Evolutionary conservation across 208 protist genomes (phyloP).

Genomic region (Herpetomonas samuelpessoai): DNA sequence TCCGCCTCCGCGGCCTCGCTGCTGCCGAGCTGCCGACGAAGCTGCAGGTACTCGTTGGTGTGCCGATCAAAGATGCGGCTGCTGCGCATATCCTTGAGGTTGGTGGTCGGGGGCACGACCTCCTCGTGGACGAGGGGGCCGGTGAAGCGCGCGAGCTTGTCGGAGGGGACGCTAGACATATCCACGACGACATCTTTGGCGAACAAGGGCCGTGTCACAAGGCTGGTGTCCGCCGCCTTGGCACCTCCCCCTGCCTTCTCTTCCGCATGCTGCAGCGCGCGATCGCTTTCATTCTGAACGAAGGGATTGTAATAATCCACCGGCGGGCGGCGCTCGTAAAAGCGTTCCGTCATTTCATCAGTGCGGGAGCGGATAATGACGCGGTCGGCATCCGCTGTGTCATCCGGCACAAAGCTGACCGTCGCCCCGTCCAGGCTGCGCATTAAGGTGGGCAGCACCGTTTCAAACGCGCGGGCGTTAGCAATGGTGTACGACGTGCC

Average conservation of each 20-base stretch:
- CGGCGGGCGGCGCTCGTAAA: constrained; percentile 55
- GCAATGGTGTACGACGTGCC: constrained; percentile 54
- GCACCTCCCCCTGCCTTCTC: not conserved
- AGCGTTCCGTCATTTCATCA: constrained; percentile 56
- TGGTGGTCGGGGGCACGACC: constrained; percentile 47
- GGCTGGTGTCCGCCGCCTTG: not conserved
- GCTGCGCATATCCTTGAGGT: constrained; percentile 82
- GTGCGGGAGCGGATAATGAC: constrained; percentile 73
- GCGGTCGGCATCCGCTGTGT: constrained; percentile 30
- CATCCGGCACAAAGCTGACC: constrained; percentile 52
- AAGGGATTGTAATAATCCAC: constrained; percentile 53
- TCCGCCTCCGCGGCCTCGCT: constrained; percentile 39
- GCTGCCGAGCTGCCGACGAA: constrained; percentile 47
- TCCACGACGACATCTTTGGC: constrained; percentile 74
- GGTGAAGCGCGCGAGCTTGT: constrained; percentile 44
- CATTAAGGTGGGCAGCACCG: constrained; percentile 71
- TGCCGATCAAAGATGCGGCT: constrained; percentile 57
- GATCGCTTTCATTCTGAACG: not conserved
- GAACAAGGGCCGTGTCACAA: constrained; percentile 8
- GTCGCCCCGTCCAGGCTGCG: constrained; percentile 54
- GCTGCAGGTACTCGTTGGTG: constrained; percentile 55
- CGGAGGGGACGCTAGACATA: constrained; percentile 41
- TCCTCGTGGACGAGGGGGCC: constrained; percentile 53
- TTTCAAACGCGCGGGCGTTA: constrained; percentile 84
- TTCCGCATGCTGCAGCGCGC: not conserved